Evolutionary conservation across 2,329 filamentous ascomycete species (phyloP), one percentile per base, ranked within the genome.

Genomic region (Colletotrichum simmondsii): DNA sequence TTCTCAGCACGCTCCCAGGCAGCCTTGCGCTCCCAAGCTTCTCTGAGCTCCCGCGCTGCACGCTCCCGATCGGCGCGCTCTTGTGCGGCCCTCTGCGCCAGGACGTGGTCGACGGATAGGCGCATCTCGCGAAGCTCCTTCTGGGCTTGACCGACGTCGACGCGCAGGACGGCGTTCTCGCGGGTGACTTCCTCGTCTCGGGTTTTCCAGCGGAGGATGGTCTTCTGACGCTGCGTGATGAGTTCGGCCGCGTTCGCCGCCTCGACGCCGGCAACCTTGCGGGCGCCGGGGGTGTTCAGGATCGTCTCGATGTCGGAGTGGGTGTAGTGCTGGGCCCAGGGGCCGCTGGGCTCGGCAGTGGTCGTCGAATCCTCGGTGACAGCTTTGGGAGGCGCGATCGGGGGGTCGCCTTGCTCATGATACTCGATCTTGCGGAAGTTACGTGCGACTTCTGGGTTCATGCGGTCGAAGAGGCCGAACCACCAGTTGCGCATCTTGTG

Each of bases 181-280:
- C 22, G 46, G 16, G 37, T 52, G 19, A 75, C 30, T 1, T 67
- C 60, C 16, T 14, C 35, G 6, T 75, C 68, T 24, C 72, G 63
- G 19, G 22, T 49, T 42, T 62, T 65, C 66, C 67, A 72, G n/a
- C 68, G 67, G 12, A 35, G 59, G 14, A 75, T 67, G 5, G 68
- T 65, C 68, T 75, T 71, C 70, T 67, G 68, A 12, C 78, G 75
- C 12, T 74, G 65, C 16, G 59, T 65, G 32, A 81, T 68, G 26
- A 74, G 73, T 10, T 52, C 30, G 54, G 75, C 54, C n/a, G 75
- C 76, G 14, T 74, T 42, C 10, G 63, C 3, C 4, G 75, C 53
- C 2, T 76, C 66, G 22, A 80, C 68, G 24, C 77, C 76, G n/a
- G 73, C 71, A 3, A 81, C 68, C 0, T 52, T 32, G 8, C 76